These are phyloP conservation scores for Xylaria longipes DNA, from an alignment of 495 filamentous ascomycete species.

Conservation along the genomic window DNA sequence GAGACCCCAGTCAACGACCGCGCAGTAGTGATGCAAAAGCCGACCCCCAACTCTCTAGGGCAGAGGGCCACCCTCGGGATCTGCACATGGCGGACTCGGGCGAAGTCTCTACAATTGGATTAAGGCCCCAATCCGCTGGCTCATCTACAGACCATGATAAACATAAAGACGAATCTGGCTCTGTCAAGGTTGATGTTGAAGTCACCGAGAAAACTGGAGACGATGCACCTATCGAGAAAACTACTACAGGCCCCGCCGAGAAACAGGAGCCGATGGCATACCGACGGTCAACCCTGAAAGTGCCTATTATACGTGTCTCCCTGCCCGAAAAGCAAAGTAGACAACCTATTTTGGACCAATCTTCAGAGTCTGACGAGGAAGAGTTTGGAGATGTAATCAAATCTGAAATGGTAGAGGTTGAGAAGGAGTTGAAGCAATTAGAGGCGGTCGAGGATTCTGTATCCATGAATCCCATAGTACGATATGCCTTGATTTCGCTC, in stretches of 20 bases:
- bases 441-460: constrained; percentile 37
- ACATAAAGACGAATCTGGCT: constrained; percentile 25
- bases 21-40: constrained; percentile 55
- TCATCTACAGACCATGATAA: constrained; percentile 48
- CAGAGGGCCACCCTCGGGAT: constrained; percentile 43
- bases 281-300: constrained; percentile 30
- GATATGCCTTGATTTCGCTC: constrained; percentile 45
- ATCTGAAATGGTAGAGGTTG: constrained; percentile 49
- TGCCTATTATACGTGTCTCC: constrained; percentile 30
- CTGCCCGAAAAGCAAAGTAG: constrained; percentile 40
- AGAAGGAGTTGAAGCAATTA: constrained; percentile 49
- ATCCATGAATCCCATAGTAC: constrained; percentile 35
- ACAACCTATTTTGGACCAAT: constrained; percentile 39
- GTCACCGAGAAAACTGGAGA: constrained; percentile 18
- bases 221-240: neutral
- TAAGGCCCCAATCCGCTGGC: constrained; percentile 48
- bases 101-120: constrained; percentile 43
- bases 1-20: constrained; percentile 48
- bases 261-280: constrained; percentile 20
- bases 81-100: constrained; percentile 42
- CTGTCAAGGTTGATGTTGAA: constrained; percentile 22
- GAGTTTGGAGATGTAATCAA: constrained; percentile 60
- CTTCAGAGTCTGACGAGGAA: constrained; percentile 59
- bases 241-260: neutral
- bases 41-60: constrained; percentile 36